Percentiles rank a stretch among this genome's conserved stretches.
These are phyloP conservation scores for Solanum neorickii DNA, from an alignment of 257 asterid species.

Conservation along the genomic window DNA sequence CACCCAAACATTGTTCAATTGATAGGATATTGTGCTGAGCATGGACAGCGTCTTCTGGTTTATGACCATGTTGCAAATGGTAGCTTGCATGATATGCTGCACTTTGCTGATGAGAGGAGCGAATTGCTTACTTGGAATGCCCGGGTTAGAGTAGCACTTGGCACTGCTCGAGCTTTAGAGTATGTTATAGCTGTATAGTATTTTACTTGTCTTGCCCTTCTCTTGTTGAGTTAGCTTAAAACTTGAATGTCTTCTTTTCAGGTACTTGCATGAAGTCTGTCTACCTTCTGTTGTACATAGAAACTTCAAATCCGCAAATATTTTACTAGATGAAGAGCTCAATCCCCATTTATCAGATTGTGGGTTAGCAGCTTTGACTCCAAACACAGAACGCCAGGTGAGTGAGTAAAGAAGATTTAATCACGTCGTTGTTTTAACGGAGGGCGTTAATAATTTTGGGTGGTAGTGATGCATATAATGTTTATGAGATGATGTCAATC, in stretches of 20 bases:
- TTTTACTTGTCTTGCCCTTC: not conserved
- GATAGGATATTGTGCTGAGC: slow-evolving; percentile 86
- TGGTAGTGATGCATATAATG: not conserved
- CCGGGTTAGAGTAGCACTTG: slow-evolving; percentile 93
- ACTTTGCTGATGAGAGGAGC: slow-evolving; percentile 86
- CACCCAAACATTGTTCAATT: slow-evolving; percentile 86
- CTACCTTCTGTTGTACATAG: slow-evolving; percentile 90
- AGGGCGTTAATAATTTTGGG: not conserved
- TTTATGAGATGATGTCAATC: not conserved
- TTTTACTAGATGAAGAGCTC: slow-evolving; percentile 84
- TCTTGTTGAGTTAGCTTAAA: not conserved
- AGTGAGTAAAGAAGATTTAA: not conserved
- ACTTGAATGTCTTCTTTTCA: slow-evolving; percentile 15
- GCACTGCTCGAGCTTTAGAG: slow-evolving; percentile 99
- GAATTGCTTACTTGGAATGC: slow-evolving; percentile 91
- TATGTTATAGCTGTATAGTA: slow-evolving; percentile 21
- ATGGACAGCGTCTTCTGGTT: slow-evolving; percentile 88
- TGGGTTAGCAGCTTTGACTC: slow-evolving; percentile 79
- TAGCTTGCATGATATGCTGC: slow-evolving; percentile 92
- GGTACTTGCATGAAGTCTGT: slow-evolving; percentile 99
- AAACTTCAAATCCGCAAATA: slow-evolving; percentile 89
- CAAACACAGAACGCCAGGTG: slow-evolving; percentile 94
- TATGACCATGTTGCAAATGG: slow-evolving; percentile 68
- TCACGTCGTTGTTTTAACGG: not conserved
- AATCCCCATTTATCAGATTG: slow-evolving; percentile 94